Percentiles rank a stretch among this genome's conserved stretches.
These are phyloP conservation scores for Mucor sp. DNA, from an alignment of 371 early-diverging fungal species.

Conservation along the genomic window DNA sequence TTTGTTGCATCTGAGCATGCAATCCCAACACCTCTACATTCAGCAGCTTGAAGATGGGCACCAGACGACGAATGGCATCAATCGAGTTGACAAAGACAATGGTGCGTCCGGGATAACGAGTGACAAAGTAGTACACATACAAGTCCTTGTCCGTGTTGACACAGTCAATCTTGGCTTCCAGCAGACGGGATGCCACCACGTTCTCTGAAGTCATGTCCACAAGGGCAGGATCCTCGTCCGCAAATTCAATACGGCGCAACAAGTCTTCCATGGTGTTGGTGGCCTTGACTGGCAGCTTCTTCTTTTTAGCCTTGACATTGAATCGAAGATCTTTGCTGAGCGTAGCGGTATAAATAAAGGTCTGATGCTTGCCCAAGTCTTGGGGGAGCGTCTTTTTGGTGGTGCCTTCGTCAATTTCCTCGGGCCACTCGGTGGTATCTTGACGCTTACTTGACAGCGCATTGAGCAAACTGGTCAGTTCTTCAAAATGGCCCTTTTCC, in stretches of 20 bases:
- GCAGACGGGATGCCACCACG: constrained; percentile 66
- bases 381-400: constrained; percentile 14
- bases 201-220: constrained; percentile 72
- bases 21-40: constrained; percentile 70
- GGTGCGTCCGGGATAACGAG: constrained; percentile 87
- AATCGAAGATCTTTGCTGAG: constrained; percentile 72
- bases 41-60: constrained; percentile 79
- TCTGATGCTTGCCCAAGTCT: constrained; percentile 67
- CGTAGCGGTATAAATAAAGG: constrained; percentile 97
- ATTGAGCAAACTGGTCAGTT: constrained; percentile 66
- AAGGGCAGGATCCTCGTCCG: constrained; percentile 67
- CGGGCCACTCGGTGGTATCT: constrained; percentile 48
- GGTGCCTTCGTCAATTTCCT: constrained; percentile 23
- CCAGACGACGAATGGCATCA: constrained; percentile 84
- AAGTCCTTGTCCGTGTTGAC: constrained; percentile 84
- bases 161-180: constrained; percentile 87
- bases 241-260: constrained; percentile 73
- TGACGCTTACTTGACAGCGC: constrained; percentile 55
- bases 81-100: constrained; percentile 95
- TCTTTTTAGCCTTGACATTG: constrained; percentile 52
- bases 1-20: constrained; percentile 96
- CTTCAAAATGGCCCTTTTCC: constrained; percentile 89
- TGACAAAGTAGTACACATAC: constrained; percentile 84
- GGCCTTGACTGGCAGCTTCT: constrained; percentile 27
- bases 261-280: constrained; percentile 54